Base-by-base conservation (phyloP, 257 asterid genomes). In the Solanum neorickii region DNA sequence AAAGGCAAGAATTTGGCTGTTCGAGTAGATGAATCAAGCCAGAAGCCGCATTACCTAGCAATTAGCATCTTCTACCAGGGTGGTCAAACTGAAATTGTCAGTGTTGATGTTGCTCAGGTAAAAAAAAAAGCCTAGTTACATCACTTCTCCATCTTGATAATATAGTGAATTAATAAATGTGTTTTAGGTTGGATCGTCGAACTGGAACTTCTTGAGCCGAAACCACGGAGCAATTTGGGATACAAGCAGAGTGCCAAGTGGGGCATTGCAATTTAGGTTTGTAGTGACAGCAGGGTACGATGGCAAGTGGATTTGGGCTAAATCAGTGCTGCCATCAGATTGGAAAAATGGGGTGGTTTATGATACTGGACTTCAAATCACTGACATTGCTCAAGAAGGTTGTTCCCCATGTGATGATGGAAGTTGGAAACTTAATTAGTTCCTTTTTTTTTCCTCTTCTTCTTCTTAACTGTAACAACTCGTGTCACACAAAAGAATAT, bases 141-240 rank as follows among this genome's bases (percentile, higher is more conserved):
- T 46, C 4, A 6, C 44, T 31, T 31, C 33, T 31, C 3, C n/a
- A 35, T 73, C 27, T 20, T 10, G 25, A 72, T 70, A 31, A 33
- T 33, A 33, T 33, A 18, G 16, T 37, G 29, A 39, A 5, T 35
- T 39, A 74, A 74, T 74, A 37, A 39, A 74, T 21, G 1, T 52
- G 15, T n/a, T 87, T 52, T 42, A 94, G 97, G 94, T 90, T 39
- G 98, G 95, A 21, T 84, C 93, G 7, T 47, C 93, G 29, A 91
- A 86, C 62, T 96, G 98, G 98, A 85, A 27, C 13, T 93, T 33
- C 92, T 86, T 96, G 98, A 93, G 91, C 84, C 90, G 96, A 73
- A 92, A 88, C 37, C 83, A 93, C 33, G 97, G 98, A n/a, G 98
- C 96, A 6, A 87, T 96, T 29, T 96, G 99, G 99, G 93, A 93